Base-by-base conservation (phyloP, 139 green algal genomes). In the Tetraselmis striata region DNA sequence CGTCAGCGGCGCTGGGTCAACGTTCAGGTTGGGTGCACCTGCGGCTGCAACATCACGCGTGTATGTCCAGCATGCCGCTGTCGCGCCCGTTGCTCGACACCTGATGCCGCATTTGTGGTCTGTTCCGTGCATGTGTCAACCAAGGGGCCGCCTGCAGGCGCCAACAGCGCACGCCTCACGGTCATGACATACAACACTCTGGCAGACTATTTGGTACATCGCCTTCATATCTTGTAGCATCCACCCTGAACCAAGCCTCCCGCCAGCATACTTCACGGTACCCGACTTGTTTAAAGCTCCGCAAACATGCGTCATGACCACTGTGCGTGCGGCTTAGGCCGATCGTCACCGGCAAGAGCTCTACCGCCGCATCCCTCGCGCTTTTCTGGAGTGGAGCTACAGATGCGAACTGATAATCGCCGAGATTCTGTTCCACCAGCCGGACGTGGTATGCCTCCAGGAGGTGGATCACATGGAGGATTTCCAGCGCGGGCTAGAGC, bases 171-270 rank as follows among this genome's bases (percentile, higher is more conserved):
- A n/a, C 79, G 31, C 59, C 87, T 95, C 28, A 85, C 90, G 0
- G 81, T 97, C 25, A 93, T 97, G 91, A 90, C 85, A 0, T 97
- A 96, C 88, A 97, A 97, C 83, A 81, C 95, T 0, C 88, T 97
- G 1, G 93, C 92, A 0, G 92, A 94, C 27, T 77, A 81, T 2
- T 80, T 95, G 84, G 86, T 91, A 75, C 78, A 84, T 2, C 58
- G 0, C 2, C 31, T 67, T 80, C 29, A 32, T 77, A 1, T 11
- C 45, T 22, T 82, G 29, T 59, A n/a, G n/a, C n/a, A n/a, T n/a
- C n/a, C n/a, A n/a, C n/a, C n/a, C n/a, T n/a, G n/a, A n/a, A n/a
- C n/a, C n/a, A n/a, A n/a, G n/a, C n/a, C n/a, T n/a, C n/a, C n/a
- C n/a, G n/a, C n/a, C n/a, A n/a, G n/a, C n/a, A n/a, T n/a, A n/a